phyloP scores from a whole-genome alignment of 495 filamentous ascomycete genomes.

The Tuber melanosporum region DNA sequence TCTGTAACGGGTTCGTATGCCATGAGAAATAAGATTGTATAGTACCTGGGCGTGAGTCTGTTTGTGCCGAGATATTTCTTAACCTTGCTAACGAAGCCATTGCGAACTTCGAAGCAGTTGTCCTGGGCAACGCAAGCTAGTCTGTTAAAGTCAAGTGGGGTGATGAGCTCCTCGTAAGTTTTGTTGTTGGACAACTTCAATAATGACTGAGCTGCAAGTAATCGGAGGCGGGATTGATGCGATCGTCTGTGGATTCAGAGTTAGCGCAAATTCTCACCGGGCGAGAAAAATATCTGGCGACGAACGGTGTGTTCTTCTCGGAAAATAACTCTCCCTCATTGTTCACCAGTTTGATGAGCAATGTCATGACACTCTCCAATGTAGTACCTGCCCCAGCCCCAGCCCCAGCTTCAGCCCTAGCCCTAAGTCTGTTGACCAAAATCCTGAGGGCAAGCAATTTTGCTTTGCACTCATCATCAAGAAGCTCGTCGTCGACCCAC shows the following conservation, averaged over 20 bases:
- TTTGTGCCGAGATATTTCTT: conserved; percentile 73
- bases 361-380: conserved; percentile 57
- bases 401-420: conserved; percentile 47
- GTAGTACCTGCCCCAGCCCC: conserved; percentile 9
- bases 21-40: conserved; percentile 77
- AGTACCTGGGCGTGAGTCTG: conserved; percentile 69
- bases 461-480: conserved; percentile 74
- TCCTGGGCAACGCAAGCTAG: conserved; percentile 78
- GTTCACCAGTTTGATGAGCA: conserved; percentile 58
- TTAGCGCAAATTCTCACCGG: neutral
- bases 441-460: conserved; percentile 86
- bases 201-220: conserved; percentile 72
- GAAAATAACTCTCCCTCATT: conserved; percentile 74
- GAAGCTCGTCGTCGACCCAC: conserved; percentile 62
- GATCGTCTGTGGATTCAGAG: conserved; percentile 38
- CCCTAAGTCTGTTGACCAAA: conserved; percentile 77
- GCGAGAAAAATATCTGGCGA: neutral
- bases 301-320: conserved; percentile 59
- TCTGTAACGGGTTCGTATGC: conserved; percentile 73
- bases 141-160: conserved; percentile 65
- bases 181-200: conserved; percentile 74
- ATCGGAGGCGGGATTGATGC: conserved; percentile 69
- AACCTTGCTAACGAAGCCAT: conserved; percentile 69
- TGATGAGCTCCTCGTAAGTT: conserved; percentile 69
- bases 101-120: conserved; percentile 61